These are phyloP conservation scores for Thraustochytrium striatum DNA, from an alignment of 352 stramenopile genomes.

Conservation along the genomic window DNA sequence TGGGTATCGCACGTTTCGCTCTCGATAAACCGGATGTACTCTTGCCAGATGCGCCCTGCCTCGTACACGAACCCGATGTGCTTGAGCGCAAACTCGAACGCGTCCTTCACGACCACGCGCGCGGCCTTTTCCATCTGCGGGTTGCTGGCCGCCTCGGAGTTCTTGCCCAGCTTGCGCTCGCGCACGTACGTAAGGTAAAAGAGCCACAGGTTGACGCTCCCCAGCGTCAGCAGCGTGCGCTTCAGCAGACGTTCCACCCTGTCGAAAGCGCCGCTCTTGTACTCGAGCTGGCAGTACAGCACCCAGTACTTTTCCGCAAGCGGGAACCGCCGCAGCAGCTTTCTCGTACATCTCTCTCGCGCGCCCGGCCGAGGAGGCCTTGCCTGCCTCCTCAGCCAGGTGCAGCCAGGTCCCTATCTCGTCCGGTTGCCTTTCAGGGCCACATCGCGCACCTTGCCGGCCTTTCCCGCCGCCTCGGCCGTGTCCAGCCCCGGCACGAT, in stretches of 20 bases:
- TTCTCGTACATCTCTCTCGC: conserved; percentile 31
- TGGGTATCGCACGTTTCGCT: conserved; percentile 33
- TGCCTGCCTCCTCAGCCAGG: conserved; percentile 26
- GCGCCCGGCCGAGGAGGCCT: neutral
- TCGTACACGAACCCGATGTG: conserved; percentile 23
- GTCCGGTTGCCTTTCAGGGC: neutral
- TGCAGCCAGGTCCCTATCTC: conserved; percentile 13
- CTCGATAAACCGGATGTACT: conserved; percentile 33
- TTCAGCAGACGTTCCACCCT: conserved; percentile 38
- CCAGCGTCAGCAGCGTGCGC: conserved; percentile 25
- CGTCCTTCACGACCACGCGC: conserved; percentile 1
- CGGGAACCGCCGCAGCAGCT: conserved; percentile 38
- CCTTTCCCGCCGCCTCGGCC: neutral
- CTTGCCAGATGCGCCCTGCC: conserved; percentile 14
- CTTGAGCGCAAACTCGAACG: conserved; percentile 38
- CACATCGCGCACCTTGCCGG: neutral
- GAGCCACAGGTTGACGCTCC: conserved; percentile 37
- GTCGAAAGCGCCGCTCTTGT: neutral
- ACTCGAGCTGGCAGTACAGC: conserved; percentile 4
- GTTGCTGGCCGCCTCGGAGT: neutral
- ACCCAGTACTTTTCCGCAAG: conserved; percentile 38
- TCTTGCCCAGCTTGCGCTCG: neutral
- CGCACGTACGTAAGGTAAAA: conserved; percentile 34
- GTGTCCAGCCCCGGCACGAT: neutral
- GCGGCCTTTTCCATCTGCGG: neutral